Conservation (phyloP, 768 basidiomycete species). For the Macrolepiota fuliginosa region DNA sequence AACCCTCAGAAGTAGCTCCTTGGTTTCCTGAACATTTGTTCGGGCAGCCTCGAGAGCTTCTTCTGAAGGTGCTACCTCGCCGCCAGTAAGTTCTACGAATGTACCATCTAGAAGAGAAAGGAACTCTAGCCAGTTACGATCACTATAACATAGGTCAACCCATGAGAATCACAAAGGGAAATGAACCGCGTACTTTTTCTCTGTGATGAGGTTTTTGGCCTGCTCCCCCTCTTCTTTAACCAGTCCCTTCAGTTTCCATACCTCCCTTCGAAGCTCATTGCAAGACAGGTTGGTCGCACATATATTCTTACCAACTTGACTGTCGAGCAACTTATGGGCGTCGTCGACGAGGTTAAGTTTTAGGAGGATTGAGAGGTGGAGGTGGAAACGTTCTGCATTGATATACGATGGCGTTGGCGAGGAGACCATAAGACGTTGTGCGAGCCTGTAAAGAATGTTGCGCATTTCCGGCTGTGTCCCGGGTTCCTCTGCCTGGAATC, state of each 20-base stretch:
- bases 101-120: slow-evolving; percentile 69
- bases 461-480: slow-evolving; percentile 62
- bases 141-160: slow-evolving; percentile 34
- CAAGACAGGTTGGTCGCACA: slow-evolving; percentile 71
- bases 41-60: slow-evolving; percentile 28
- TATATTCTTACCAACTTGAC: slow-evolving; percentile 63
- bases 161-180: slow-evolving; percentile 10
- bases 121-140: slow-evolving; percentile 88
- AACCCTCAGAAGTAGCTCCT: slow-evolving; percentile 53
- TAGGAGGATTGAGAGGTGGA: slow-evolving; percentile 69
- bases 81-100: slow-evolving; percentile 34
- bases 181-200: slow-evolving; percentile 48
- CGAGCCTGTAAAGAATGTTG: slow-evolving; percentile 69
- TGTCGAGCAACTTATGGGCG: slow-evolving; percentile 64
- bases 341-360: slow-evolving; percentile 70
- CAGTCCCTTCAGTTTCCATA: slow-evolving; percentile 58
- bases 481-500: slow-evolving; percentile 61
- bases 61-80: slow-evolving; percentile 20
- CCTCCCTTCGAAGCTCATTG: slow-evolving; percentile 71
- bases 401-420: slow-evolving; percentile 61
- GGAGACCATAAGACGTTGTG: slow-evolving; percentile 68
- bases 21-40: slow-evolving; percentile 39
- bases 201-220: slow-evolving; percentile 56
- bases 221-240: slow-evolving; percentile 58
- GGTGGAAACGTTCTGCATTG: slow-evolving; percentile 73